Evolutionary conservation across 2,329 filamentous ascomycete genomes (phyloP).

Genomic region (Penicillium sp.): DNA sequence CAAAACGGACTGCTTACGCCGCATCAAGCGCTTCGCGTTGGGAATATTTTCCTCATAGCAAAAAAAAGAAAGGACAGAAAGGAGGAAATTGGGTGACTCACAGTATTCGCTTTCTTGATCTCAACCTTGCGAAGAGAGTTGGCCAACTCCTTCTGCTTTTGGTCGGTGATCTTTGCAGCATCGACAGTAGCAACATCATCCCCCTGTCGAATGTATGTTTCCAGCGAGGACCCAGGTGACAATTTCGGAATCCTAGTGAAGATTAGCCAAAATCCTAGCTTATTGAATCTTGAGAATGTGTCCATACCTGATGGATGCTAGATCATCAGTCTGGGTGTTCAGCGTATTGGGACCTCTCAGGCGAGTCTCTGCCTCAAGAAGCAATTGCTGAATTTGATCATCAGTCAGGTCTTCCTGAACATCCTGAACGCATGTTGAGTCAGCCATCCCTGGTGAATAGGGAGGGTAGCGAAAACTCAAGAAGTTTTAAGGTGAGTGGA

Average conservation of each 20-base stretch:
- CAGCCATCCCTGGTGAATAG: conserved; percentile 21
- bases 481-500: not conserved
- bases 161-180: conserved; percentile 49
- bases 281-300: no score
- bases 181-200: conserved; percentile 55
- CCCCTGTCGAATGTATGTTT: conserved; percentile 55
- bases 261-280: not conserved
- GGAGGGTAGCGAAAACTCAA: conserved; percentile 6
- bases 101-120: conserved; percentile 47
- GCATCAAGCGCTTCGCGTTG: conserved; percentile 67
- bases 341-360: conserved; percentile 40
- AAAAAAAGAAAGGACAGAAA: conserved; percentile 10
- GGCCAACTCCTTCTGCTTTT: conserved; percentile 40
- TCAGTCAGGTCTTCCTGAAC: conserved; percentile 54
- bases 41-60: conserved; percentile 75
- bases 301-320: conserved; percentile 12
- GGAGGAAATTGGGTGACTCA: conserved; percentile 35
- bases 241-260: conserved; percentile 51
- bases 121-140: conserved; percentile 39
- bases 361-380: conserved; percentile 62
- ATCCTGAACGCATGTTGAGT: conserved; percentile 11
- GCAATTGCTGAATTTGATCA: conserved; percentile 61
- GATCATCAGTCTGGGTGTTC: conserved; percentile 15
- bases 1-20: conserved; percentile 73
- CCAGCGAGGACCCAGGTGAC: conserved; percentile 46